Base-by-base conservation (phyloP, 2,329 filamentous ascomycete species). In the Phaeosphaeria sp. region DNA sequence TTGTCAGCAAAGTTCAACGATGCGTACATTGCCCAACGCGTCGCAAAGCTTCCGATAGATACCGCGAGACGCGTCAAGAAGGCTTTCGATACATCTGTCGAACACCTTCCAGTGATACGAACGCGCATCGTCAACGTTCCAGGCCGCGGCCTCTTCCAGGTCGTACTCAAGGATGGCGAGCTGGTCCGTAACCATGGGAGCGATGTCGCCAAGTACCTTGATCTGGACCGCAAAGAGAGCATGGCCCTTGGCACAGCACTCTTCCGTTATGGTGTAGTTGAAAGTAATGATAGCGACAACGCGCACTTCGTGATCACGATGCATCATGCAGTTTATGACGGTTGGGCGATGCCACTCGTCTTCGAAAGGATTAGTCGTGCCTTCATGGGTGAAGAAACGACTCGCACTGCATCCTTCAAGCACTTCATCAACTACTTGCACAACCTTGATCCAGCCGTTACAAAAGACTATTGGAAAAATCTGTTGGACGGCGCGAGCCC, bases 321-420 rank as follows among this genome's bases (percentile, higher is more conserved):
- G 50, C 83, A 85, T 56, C 83, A 85, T 52, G 81, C 81, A 5
- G 71, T 85, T 1, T 85, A 84, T 58, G 83, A 85, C 68, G 83
- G 82, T 10, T 78, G 76, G 76, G 78, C 75, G 1, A 73, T 75
- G 68, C 74, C 75, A 23, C 64, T 77, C 3, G 67, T 77, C 2
- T 65, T 77, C 20, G 74, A 77, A 6, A 65, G 68, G 25, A 62
- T 78, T 47, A 76, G 75, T 36, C 62, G 64, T 27, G 71, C 72
- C 13, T 77, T 72, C 46, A 59, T 65, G 13, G 66, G 64, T 22
- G 50, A 78, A 3, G 48, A 71, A 0, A 67, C 69, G 9, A 55
- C 63, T 0, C 62, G 68, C 2, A 61, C 68, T n/a, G 66, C 72
- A 15, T 52, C 75, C 1, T 81, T 85, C 70, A 81, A 78, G 54